A percentile compares a stretch with the other conserved stretches of the same genome.
Conservation (phyloP, 768 basidiomycete genomes). For the Mycena leptocephala region DNA sequence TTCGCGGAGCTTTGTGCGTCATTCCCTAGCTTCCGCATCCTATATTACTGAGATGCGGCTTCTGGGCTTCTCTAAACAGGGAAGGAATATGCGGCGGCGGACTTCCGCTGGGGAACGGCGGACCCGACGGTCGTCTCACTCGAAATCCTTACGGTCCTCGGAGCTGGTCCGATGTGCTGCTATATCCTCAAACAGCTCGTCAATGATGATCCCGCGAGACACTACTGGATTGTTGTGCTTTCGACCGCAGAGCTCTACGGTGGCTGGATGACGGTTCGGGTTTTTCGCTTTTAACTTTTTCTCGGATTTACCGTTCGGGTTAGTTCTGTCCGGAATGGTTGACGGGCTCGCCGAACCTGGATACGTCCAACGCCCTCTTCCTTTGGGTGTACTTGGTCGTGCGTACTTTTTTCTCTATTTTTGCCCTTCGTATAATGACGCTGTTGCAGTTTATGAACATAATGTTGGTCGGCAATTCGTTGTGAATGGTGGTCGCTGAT, state of each 20-base stretch:
- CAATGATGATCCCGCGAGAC: conserved; percentile 74
- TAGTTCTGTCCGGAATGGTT: conserved; percentile 83
- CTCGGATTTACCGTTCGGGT: no score
- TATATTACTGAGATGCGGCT: neutral
- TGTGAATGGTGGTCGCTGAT: neutral
- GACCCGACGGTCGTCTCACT: conserved; percentile 89
- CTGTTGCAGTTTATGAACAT: conserved; percentile 81
- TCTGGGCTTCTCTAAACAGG: conserved; percentile 57
- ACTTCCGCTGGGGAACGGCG: conserved; percentile 85
- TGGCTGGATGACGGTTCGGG: conserved; percentile 94
- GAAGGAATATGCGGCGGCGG: conserved; percentile 87
- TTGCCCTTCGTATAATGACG: neutral
- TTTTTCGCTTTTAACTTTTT: no score
- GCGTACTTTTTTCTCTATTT: conserved; percentile 47
- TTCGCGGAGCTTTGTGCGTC: conserved; percentile 85
- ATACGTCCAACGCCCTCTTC: conserved; percentile 79
- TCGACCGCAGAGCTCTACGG: conserved; percentile 85
- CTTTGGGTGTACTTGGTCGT: conserved; percentile 90
- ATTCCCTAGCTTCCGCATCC: neutral
- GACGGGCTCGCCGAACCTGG: conserved; percentile 79
- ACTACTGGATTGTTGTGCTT: conserved; percentile 87
- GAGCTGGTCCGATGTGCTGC: conserved; percentile 82
- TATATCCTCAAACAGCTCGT: conserved; percentile 80
- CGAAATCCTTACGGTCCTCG: conserved; percentile 88
- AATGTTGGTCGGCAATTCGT: conserved; percentile 65